Conservation (phyloP, 345 rosid genomes). For the Dipteronia sinensis region DNA sequence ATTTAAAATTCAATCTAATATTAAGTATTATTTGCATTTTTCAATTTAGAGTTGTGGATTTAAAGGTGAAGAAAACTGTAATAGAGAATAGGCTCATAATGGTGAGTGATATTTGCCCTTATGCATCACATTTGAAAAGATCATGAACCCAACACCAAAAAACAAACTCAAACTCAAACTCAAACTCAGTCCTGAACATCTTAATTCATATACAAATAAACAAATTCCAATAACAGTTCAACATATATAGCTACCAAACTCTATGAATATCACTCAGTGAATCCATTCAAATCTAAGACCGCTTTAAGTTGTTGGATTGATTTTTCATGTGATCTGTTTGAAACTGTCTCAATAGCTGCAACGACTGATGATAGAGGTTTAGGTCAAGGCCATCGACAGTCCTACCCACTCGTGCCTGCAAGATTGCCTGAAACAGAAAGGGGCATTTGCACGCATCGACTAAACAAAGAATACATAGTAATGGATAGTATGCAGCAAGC, state of each 20-base stretch:
- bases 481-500: neutral
- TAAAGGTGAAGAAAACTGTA: no score
- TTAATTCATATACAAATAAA: neutral
- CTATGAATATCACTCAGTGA: neutral
- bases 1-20: no score
- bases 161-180: no score
- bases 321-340: neutral
- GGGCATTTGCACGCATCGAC: neutral
- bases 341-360: slow-evolving; percentile 52
- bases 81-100: no score
- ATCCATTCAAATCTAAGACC: neutral
- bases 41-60: no score
- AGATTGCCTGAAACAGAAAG: slow-evolving; percentile 49
- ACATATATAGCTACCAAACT: neutral
- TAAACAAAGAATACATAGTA: neutral
- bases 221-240: no score
- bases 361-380: slow-evolving; percentile 57
- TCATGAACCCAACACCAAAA: no score
- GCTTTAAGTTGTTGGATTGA: neutral
- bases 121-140: no score
- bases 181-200: neutral
- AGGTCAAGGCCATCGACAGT: slow-evolving; percentile 83
- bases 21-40: no score
- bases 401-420: slow-evolving; percentile 75
- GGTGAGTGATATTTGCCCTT: no score